These are phyloP conservation scores for Trypanosoma theileri DNA, from an alignment of 208 protist species.

Conservation along the genomic window DNA sequence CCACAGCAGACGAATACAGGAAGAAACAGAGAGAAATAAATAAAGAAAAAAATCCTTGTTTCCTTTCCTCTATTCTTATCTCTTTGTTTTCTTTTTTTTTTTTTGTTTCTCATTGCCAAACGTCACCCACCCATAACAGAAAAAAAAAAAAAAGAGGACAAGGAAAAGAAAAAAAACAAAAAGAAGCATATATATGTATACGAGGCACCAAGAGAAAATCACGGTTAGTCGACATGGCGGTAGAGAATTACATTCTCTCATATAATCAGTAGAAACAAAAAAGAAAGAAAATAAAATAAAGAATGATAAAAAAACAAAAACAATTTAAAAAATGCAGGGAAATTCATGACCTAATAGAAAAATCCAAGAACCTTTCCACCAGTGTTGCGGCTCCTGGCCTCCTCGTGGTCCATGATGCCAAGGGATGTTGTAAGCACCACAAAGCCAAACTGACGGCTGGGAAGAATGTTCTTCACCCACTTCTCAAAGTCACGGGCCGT, in stretches of 20 bases:
- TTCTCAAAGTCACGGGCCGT: slow-evolving; percentile 96
- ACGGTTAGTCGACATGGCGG: no score
- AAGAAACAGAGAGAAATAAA: slow-evolving; percentile 1
- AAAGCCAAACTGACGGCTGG: slow-evolving; percentile 99
- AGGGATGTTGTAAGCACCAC: slow-evolving; percentile 99
- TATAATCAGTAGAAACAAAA: not conserved
- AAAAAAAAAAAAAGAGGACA: no score
- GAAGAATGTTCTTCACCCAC: slow-evolving; percentile 99
- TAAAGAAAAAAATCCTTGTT: not conserved
- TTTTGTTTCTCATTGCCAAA: no score
- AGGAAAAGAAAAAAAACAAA: no score
- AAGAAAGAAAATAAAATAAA: slow-evolving; percentile 21
- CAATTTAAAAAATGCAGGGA: slow-evolving; percentile 2
- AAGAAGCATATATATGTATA: no score
- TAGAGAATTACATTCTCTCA: no score
- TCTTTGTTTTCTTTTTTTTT: no score
- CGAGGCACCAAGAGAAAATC: no score
- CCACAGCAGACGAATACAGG: no score
- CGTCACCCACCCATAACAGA: no score
- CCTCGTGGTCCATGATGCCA: slow-evolving; percentile 99
- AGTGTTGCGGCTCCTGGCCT: slow-evolving; percentile 97
- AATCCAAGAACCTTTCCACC: slow-evolving; percentile 99
- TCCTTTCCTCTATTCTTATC: no score
- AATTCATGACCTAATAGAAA: slow-evolving; percentile 96
- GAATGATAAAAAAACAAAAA: slow-evolving; percentile 21